Conservation (phyloP, 371 early-diverging fungal species). For the Mucor velutinosus region DNA sequence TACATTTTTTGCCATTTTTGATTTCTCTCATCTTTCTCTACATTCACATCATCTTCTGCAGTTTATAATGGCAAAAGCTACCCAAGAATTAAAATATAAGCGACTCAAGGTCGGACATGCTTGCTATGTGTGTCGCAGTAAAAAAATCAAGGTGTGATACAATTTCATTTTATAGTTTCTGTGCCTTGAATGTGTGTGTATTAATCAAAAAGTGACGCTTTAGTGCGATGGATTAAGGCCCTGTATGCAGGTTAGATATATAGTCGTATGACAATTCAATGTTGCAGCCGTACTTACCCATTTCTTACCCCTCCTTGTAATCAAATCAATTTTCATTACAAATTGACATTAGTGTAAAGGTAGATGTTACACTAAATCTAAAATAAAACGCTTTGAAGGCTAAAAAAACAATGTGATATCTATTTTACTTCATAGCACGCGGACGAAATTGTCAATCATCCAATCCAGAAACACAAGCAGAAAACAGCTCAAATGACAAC, state of each 20-base stretch:
- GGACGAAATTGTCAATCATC: slow-evolving; percentile 27
- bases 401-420: not conserved
- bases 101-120: slow-evolving; percentile 37
- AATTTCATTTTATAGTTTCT: not conserved
- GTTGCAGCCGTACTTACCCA: not conserved
- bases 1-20: not conserved
- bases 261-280: not conserved
- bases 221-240: slow-evolving; percentile 34
- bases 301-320: not conserved
- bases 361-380: slow-evolving; percentile 8
- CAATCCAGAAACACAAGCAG: slow-evolving; percentile 1
- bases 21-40: not conserved
- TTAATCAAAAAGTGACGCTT: not conserved
- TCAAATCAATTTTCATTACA: not conserved
- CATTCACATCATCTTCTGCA: too few species aligned
- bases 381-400: not conserved
- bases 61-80: slow-evolving; percentile 20
- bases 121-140: slow-evolving; percentile 32
- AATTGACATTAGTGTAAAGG: slow-evolving; percentile 30
- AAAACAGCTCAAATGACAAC: not conserved
- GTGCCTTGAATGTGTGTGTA: not conserved
- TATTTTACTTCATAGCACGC: slow-evolving; percentile 16
- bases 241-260: slow-evolving; percentile 32
- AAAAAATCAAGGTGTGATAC: slow-evolving; percentile 34
- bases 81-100: slow-evolving; percentile 29